Evolutionary conservation across 2,329 filamentous ascomycete species (phyloP).

Genomic region (Colletotrichum horii): DNA sequence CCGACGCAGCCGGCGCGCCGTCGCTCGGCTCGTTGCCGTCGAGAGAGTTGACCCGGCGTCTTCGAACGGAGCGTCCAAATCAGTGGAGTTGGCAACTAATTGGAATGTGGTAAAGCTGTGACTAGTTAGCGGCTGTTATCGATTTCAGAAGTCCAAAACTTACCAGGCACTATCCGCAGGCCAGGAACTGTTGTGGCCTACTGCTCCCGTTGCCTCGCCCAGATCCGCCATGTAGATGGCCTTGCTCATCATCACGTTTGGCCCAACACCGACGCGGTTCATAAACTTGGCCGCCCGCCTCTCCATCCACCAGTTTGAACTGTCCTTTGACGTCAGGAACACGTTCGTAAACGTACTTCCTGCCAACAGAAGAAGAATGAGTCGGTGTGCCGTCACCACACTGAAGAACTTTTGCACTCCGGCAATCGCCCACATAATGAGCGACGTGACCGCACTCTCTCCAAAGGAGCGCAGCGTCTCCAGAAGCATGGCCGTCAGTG

Average conservation of each 20-base stretch:
- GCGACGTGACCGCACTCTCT: conserved; percentile 75
- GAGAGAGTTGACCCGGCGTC: conserved; percentile 54
- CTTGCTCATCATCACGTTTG: conserved; percentile 82
- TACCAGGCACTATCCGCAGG: conserved; percentile 57
- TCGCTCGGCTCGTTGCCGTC: conserved; percentile 54
- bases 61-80: conserved; percentile 62
- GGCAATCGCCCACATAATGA: conserved; percentile 80
- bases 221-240: conserved; percentile 85
- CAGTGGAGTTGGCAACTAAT: conserved; percentile 60
- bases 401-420: conserved; percentile 69
- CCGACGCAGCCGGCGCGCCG: conserved; percentile 71
- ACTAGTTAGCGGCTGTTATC: not conserved
- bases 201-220: conserved; percentile 61
- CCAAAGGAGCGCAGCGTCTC: conserved; percentile 76
- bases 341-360: conserved; percentile 76
- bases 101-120: conserved; percentile 67
- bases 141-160: conserved; percentile 19
- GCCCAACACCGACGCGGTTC: conserved; percentile 78
- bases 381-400: conserved; percentile 72
- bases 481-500: conserved; percentile 71
- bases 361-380: conserved; percentile 73
- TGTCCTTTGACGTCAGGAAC: conserved; percentile 75
- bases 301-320: conserved; percentile 84
- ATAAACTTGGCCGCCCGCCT: conserved; percentile 82
- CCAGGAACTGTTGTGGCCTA: conserved; percentile 35